Base-by-base conservation (phyloP, 2,329 filamentous ascomycete genomes). In the Whalleya microplaca region DNA sequence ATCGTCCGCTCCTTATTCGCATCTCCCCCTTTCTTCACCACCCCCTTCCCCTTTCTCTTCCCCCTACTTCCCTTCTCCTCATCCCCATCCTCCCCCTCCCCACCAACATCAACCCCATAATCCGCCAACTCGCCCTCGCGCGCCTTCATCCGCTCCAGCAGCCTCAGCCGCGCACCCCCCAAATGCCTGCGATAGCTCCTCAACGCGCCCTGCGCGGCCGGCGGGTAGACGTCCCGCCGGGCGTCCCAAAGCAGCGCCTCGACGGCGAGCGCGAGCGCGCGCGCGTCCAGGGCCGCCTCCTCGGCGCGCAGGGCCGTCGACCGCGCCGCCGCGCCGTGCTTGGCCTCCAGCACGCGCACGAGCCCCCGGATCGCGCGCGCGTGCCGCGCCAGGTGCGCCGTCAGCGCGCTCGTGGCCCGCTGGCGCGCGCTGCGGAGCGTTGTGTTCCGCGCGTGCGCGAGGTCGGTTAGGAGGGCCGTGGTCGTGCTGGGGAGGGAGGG, bases 251-350 rank as follows among this genome's bases (percentile, higher is more conserved):
- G 66, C 7, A 75, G 67, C 3, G 69, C 61, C 44, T 64, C 62
- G 47, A 62, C 75, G 0, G 79, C 75, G 12, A 72, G 63, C 23
- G 78, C 73, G 43, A 76, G 74, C 16, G 70, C 67, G 52, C 76
- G 75, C 1, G 82, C 79, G 3, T 73, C 68, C 1, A 83, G 71
- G 0, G 75, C 71, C 1, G 78, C 73, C 32, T 79, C 73, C 1
- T 73, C 67, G 21, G 82, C 81, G 41, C 76, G 76, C n/a, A 84
- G 76, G 63, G 81, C 80, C 2, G 84, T 73, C 14, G 74, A 78
- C 3, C 80, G 75, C 1, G 82, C 80, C 3, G 82, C 72, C 19
- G 78, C 72, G 27, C 80, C 80, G 66, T 85, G 82, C 62, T 85
- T 85, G 2, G 77, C 73, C 59, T 86, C 83, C 1, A 86, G 75